Conservation (phyloP, 352 stramenopile species). For the Hyaloperonospora brassicae region DNA sequence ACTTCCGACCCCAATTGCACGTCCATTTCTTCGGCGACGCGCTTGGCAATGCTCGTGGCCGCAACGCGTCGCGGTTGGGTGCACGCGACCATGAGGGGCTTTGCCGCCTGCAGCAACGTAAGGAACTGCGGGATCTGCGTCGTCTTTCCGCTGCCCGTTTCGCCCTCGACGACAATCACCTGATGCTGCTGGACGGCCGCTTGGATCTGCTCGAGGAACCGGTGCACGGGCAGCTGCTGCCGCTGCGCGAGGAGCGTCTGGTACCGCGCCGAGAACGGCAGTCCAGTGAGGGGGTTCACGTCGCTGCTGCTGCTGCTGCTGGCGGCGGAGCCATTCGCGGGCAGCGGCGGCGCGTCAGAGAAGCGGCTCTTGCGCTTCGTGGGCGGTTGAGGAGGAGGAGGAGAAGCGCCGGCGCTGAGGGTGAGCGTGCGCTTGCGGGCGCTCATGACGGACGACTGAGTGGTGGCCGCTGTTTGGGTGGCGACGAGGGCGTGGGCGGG, state of each 20-base stretch:
- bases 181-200: conserved; percentile 90
- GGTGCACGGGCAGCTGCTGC: conserved; percentile 96
- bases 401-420: conserved; percentile 33
- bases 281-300: conserved; percentile 89
- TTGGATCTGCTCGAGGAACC: conserved; percentile 96
- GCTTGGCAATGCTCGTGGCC: conserved; percentile 95
- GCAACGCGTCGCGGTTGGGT: conserved; percentile 97
- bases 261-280: conserved; percentile 88
- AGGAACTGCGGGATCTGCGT: conserved; percentile 96
- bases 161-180: conserved; percentile 96
- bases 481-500: no score
- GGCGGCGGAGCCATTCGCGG: background rate
- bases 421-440: conserved; percentile 65
- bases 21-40: conserved; percentile 99
- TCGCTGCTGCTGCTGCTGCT: background rate
- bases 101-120: conserved; percentile 65
- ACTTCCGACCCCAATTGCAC: conserved; percentile 95
- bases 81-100: conserved; percentile 86
- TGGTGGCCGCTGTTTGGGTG: no score
- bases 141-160: conserved; percentile 97
- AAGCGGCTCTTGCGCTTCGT: conserved; percentile 79
- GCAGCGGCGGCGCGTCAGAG: conserved; percentile 42
- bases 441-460: conserved; percentile 27
- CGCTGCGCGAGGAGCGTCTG: conserved; percentile 87
- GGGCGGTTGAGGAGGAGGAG: no score